Evolutionary conservation across 176 grass and related monocot genomes (phyloP), one percentile per base, ranked within the genome.

Genomic region (Pharus latifolius): DNA sequence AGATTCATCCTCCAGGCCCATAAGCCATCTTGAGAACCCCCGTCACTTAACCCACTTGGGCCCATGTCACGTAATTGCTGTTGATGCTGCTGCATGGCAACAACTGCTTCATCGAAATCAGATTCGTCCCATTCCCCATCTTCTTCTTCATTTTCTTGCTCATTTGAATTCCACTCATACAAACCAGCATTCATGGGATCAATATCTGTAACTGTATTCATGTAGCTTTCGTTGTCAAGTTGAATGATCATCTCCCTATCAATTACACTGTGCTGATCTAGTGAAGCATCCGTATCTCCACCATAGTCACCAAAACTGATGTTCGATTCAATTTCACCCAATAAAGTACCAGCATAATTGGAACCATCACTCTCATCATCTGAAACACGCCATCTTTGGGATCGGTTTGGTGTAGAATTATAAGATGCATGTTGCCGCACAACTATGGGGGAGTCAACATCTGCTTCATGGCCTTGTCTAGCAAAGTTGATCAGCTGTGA

Each of bases 171-270:
- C 86, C 94, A 98, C 24, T 81, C 86, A 55, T 81, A 63, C 3
- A 85, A 26, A 35, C 81, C 77, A 62, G 84, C 79, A 73, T 91
- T 82, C 94, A 98, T 98, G 45, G 89, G 89, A 78, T 93, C 89
- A 33, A 98, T 90, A 67, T 93, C 87, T 2, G 83, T 83, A 75
- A 87, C 85, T n/a, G 75, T 83, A n/a, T 84, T 84, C 35, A 65
- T 49, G 60, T 82, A 86, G 60, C 80, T 81, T 15, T 79, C 85
- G 27, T 77, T 80, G 19, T 90, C 88, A 66, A 80, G 72, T 69
- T 80, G 86, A 69, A 92, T 13, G 14, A 42, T 53, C 63, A 87
- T 61, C 18, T 81, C 86, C 69, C 80, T 83, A 53, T 85, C 71
- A 25, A 63, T n/a, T 16, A 56, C 42, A 37, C 76, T 83, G n/a